Percentiles rank a stretch among this genome's conserved stretches.
Evolutionary conservation across 768 basidiomycete genomes (phyloP).

Genomic region (Suillus fuscotomentosus): DNA sequence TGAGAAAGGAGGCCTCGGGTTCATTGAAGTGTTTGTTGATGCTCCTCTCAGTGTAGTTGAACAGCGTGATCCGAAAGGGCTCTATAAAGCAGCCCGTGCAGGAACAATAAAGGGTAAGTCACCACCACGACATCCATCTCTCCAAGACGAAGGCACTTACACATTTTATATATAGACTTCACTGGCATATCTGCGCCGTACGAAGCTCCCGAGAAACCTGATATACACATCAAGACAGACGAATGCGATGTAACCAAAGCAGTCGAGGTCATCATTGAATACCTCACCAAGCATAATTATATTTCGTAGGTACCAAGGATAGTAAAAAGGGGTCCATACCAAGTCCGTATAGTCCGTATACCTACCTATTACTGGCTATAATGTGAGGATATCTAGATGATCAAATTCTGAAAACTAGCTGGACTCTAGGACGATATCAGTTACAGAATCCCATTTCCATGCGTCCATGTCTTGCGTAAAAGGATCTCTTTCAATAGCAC

Average conservation of each 20-base stretch:
- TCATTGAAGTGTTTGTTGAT: constrained; percentile 94
- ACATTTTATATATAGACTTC: constrained; percentile 64
- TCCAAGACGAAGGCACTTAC: constrained; percentile 9
- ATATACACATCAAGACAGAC: constrained; percentile 91
- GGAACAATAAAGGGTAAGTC: constrained; percentile 90
- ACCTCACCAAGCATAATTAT: constrained; percentile 68
- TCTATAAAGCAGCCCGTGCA: constrained; percentile 94
- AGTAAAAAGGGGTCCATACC: background rate
- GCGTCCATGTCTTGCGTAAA: constrained; percentile 9
- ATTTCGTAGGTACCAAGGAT: constrained; percentile 32
- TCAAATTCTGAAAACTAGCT: background rate
- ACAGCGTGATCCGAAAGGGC: constrained; percentile 91
- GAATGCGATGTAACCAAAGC: constrained; percentile 75
- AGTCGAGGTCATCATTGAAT: constrained; percentile 75
- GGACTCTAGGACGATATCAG: constrained; percentile 16
- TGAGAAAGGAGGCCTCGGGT: constrained; percentile 66
- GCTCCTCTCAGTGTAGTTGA: constrained; percentile 89
- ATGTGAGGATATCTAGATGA: background rate
- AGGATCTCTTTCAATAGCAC: constrained; percentile 21
- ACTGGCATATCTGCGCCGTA: constrained; percentile 98
- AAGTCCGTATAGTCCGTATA: constrained; percentile 10
- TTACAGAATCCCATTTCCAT: constrained; percentile 10
- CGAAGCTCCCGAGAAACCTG: constrained; percentile 81
- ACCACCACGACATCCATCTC: background rate
- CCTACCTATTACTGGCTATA: constrained; percentile 17